Conservation (phyloP, 2,329 filamentous ascomycete genomes). For the Pseudogymnoascus sp. region DNA sequence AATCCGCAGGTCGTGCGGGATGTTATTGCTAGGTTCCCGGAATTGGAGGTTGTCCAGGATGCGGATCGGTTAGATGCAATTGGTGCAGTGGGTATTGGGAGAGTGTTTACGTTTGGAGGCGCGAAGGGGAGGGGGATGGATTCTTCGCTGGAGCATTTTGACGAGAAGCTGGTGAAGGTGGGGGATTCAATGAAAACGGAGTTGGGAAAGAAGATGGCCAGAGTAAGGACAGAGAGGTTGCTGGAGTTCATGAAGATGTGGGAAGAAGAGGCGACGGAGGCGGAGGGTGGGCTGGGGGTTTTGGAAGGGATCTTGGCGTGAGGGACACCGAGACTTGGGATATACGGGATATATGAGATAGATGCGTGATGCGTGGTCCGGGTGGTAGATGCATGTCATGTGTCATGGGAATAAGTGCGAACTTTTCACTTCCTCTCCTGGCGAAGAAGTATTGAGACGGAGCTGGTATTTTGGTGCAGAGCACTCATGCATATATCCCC, state of each 20-base stretch:
- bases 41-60: slow-evolving; percentile 81
- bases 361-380: background rate
- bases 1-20: slow-evolving; percentile 52
- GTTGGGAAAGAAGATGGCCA: slow-evolving; percentile 45
- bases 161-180: slow-evolving; percentile 63
- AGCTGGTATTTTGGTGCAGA: background rate
- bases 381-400: background rate
- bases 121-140: slow-evolving; percentile 52
- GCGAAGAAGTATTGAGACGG: background rate
- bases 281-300: slow-evolving; percentile 20
- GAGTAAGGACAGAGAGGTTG: slow-evolving; percentile 46
- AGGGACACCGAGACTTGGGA: background rate
- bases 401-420: background rate
- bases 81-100: slow-evolving; percentile 74
- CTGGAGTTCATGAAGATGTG: slow-evolving; percentile 50
- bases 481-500: background rate
- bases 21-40: slow-evolving; percentile 60
- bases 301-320: background rate
- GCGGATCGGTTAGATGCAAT: slow-evolving; percentile 89
- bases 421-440: background rate
- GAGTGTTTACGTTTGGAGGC: slow-evolving; percentile 70
- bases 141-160: slow-evolving; percentile 65
- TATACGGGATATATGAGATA: background rate
- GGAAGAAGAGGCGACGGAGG: slow-evolving; percentile 40
- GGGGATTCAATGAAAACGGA: slow-evolving; percentile 56